These are phyloP conservation scores for Schwanniomyces pseudopolymorphus DNA, from an alignment of 805 yeast genomes.

Conservation along the genomic window DNA sequence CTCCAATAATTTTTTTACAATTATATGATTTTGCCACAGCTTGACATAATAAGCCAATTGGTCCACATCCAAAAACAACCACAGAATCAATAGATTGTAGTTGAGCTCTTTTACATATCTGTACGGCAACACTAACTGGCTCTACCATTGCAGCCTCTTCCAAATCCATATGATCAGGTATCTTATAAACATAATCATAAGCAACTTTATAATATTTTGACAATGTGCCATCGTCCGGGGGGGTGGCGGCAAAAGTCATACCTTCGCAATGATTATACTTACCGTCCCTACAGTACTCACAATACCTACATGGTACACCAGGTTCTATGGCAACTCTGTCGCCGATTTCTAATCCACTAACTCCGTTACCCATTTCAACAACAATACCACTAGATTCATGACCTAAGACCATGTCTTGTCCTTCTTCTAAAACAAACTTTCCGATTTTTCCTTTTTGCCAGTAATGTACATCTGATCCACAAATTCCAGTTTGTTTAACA, in stretches of 20 bases:
- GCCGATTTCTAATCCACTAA: constrained; percentile 42
- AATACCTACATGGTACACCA: constrained; percentile 47
- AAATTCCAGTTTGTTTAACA: constrained; percentile 18
- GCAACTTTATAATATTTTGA: constrained; percentile 15
- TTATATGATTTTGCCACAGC: constrained; percentile 20
- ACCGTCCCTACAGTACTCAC: constrained; percentile 18
- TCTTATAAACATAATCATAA: constrained; percentile 16
- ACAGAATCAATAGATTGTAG: constrained; percentile 13
- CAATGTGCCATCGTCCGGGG: constrained; percentile 18
- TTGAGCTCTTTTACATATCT: constrained; percentile 18
- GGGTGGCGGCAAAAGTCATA: constrained; percentile 20
- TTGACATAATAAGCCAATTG: constrained; percentile 21
- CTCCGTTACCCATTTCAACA: constrained; percentile 48
- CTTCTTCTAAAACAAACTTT: constrained; percentile 25
- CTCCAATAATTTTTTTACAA: constrained; percentile 16
- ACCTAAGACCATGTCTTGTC: constrained; percentile 38
- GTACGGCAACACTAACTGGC: constrained; percentile 22
- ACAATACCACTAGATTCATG: constrained; percentile 49
- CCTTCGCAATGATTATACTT: constrained; percentile 17
- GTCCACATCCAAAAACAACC: constrained; percentile 25
- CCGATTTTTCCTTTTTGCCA: constrained; percentile 20
- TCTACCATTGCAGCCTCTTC: constrained; percentile 21
- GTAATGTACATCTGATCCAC: constrained; percentile 21
- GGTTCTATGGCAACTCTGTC: constrained; percentile 56
- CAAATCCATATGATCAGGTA: constrained; percentile 22